phyloP scores from a whole-genome alignment of 805 yeast species.

The Cyberlindnera japonica region DNA sequence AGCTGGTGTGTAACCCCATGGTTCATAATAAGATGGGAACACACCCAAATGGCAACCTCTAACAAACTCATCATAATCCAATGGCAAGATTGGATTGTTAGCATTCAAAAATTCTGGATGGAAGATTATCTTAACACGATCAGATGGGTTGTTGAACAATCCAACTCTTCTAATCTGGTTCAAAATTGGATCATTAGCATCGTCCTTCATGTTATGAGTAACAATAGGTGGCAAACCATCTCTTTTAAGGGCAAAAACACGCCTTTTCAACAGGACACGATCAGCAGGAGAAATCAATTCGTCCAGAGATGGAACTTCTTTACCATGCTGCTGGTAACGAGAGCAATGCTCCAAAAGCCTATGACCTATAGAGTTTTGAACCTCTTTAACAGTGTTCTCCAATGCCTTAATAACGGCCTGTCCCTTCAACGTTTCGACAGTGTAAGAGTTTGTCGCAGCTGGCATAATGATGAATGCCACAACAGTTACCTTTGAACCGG shows the following conservation, averaged over 20 bases:
- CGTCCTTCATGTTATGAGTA: slow-evolving; percentile 95
- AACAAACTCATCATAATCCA: slow-evolving; percentile 96
- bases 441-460: slow-evolving; percentile 88
- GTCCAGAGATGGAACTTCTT: slow-evolving; percentile 73
- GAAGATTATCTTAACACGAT: slow-evolving; percentile 91
- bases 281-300: slow-evolving; percentile 85
- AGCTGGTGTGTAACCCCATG: slow-evolving; percentile 99
- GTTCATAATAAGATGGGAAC: slow-evolving; percentile 97
- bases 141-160: slow-evolving; percentile 83
- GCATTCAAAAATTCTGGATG: slow-evolving; percentile 97
- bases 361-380: slow-evolving; percentile 80
- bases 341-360: slow-evolving; percentile 90
- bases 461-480: slow-evolving; percentile 99
- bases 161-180: slow-evolving; percentile 90
- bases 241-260: slow-evolving; percentile 89
- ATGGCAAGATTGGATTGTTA: slow-evolving; percentile 86
- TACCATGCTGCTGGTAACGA: slow-evolving; percentile 51
- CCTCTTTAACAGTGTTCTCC: slow-evolving; percentile 84
- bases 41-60: slow-evolving; percentile 98
- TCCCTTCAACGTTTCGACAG: slow-evolving; percentile 92
- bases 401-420: slow-evolving; percentile 94
- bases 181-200: slow-evolving; percentile 83
- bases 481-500: slow-evolving; percentile 84
- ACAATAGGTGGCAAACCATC: slow-evolving; percentile 91
- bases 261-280: slow-evolving; percentile 81